Conservation (phyloP, 257 asterid genomes). For the Eustoma russellianum region DNA sequence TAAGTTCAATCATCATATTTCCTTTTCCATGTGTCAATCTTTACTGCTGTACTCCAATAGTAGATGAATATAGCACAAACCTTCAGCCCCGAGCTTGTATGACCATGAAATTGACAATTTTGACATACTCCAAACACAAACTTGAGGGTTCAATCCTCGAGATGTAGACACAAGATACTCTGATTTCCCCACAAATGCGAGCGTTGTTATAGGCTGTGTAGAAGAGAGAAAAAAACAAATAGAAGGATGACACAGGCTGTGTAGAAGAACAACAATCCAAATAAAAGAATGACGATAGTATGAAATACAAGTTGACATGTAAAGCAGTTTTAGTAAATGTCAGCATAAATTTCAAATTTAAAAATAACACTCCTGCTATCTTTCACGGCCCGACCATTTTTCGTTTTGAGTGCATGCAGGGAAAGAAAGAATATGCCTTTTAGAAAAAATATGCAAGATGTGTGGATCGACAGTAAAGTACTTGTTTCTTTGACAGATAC, state of each 20-base stretch:
- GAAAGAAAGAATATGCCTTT: no score
- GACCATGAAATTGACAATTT: conserved; percentile 58
- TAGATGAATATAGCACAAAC: conserved; percentile 25
- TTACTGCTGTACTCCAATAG: no score
- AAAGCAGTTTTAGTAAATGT: background rate
- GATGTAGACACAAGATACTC: conserved; percentile 72
- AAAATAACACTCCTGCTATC: background rate
- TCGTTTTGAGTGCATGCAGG: no score
- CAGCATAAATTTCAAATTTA: background rate
- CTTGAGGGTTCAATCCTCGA: conserved; percentile 52
- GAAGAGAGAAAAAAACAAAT: background rate
- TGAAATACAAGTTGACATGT: background rate
- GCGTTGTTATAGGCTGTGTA: conserved; percentile 50
- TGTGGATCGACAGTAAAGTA: no score
- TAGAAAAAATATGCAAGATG: no score
- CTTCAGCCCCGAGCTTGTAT: conserved; percentile 68
- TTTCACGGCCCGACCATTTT: background rate
- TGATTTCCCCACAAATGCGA: conserved; percentile 75
- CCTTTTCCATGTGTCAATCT: no score
- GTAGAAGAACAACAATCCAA: background rate
- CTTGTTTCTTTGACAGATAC: no score
- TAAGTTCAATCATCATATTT: no score
- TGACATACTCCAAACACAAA: conserved; percentile 71
- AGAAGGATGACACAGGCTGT: no score
- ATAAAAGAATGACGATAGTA: conserved; percentile 7